Evolutionary conservation across 1,139 yeast species (phyloP).

Genomic region (Debaryomycetaceae sp.): DNA sequence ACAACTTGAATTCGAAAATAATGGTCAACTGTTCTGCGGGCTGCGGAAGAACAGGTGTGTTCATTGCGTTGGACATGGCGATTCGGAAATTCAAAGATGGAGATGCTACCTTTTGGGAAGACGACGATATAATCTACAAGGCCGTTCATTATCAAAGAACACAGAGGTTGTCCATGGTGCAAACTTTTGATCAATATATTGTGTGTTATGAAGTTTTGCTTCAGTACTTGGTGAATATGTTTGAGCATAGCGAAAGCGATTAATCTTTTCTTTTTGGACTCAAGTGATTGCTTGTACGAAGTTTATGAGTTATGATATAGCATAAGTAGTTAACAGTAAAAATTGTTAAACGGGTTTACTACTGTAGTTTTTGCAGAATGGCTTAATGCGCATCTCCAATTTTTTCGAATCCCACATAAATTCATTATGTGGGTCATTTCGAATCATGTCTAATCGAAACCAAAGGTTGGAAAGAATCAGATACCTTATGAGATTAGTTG

Average conservation of each 20-base stretch:
- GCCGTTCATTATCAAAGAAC: conserved; percentile 40
- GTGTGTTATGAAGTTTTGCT: conserved; percentile 41
- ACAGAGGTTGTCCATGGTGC: conserved; percentile 47
- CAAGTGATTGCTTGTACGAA: background rate
- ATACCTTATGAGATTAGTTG: background rate
- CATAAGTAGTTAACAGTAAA: background rate
- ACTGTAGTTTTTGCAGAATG: too few species aligned
- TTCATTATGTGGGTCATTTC: background rate
- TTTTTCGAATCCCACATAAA: too few species aligned
- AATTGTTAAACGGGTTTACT: background rate
- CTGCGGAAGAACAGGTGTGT: conserved; percentile 80
- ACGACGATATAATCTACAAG: conserved; percentile 50
- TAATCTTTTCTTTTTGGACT: background rate
- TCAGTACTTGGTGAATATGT: conserved; percentile 19
- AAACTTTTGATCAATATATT: conserved; percentile 43
- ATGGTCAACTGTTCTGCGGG: conserved; percentile 78
- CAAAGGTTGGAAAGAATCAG: background rate
- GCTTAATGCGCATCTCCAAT: too few species aligned
- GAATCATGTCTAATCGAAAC: background rate
- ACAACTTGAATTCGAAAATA: conserved; percentile 19
- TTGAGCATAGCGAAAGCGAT: too few species aligned
- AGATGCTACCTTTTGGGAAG: conserved; percentile 14
- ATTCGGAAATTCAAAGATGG: conserved; percentile 15
- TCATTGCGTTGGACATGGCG: conserved; percentile 49
- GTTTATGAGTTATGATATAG: background rate